Conservation (phyloP, 83 land plant genomes). For the Isoetes engelmannii region DNA sequence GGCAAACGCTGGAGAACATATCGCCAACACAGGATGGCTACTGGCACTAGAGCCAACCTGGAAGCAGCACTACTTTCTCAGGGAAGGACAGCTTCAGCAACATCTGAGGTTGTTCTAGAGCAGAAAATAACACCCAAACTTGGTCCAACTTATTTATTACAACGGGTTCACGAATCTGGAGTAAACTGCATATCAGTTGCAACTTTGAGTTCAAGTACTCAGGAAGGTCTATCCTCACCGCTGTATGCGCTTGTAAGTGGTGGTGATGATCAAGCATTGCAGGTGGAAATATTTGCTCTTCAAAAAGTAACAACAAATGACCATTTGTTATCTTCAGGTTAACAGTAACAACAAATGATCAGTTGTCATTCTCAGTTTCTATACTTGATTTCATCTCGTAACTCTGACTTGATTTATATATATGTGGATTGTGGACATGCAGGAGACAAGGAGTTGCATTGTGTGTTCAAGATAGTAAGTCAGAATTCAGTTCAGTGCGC, state of each 20-base stretch:
- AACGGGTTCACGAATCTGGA: conserved; percentile 75
- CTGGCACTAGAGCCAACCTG: too few species aligned
- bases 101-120: not conserved
- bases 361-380: too few species aligned
- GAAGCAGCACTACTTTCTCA: too few species aligned
- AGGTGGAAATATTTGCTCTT: conserved; percentile 32
- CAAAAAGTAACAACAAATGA: not conserved
- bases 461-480: too few species aligned
- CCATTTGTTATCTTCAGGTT: too few species aligned
- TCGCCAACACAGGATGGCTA: not conserved
- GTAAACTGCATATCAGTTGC: conserved; percentile 79
- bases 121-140: conserved; percentile 14
- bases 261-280: conserved; percentile 92
- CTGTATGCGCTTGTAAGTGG: conserved; percentile 63
- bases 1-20: conserved; percentile 28
- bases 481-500: too few species aligned
- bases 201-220: conserved; percentile 10
- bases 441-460: too few species aligned
- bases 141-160: conserved; percentile 31
- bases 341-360: too few species aligned
- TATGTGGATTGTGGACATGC: too few species aligned
- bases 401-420: too few species aligned
- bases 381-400: too few species aligned
- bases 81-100: not conserved
- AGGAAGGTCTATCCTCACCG: not conserved